These are phyloP conservation scores for Leptomonas pyrrhocoris DNA, from an alignment of 208 protist genomes.

Conservation along the genomic window DNA sequence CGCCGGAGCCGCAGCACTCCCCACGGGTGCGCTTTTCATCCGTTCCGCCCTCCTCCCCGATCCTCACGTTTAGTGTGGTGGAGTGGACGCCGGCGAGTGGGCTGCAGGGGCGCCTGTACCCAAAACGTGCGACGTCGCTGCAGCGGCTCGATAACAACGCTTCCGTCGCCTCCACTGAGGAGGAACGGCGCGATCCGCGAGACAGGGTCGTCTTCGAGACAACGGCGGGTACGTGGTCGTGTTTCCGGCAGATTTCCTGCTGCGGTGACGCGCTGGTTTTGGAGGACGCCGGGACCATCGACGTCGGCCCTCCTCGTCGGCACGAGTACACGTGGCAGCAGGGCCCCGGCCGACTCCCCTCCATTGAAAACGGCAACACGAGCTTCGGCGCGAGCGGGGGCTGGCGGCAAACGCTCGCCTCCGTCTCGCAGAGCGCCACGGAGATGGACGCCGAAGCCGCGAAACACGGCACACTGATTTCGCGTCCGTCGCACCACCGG, in stretches of 20 bases:
- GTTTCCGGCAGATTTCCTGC: constrained; percentile 23
- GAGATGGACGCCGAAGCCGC: constrained; percentile 3
- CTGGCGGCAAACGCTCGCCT: constrained; percentile 7
- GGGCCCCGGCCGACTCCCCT: constrained; percentile 17
- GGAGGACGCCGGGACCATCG: constrained; percentile 18
- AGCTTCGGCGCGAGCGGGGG: constrained; percentile 4
- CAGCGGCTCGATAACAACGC: constrained; percentile 8
- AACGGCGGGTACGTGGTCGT: constrained; percentile 18
- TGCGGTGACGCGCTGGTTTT: constrained; percentile 24
- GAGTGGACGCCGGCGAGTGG: constrained; percentile 22
- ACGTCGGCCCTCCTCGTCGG: constrained; percentile 16
- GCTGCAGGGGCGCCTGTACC: constrained; percentile 1
- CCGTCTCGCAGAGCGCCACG: neutral
- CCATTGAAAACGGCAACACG: neutral
- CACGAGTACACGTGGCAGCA: constrained; percentile 32
- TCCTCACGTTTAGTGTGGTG: constrained; percentile 28
- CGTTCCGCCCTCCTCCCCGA: constrained; percentile 4
- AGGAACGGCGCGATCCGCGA: constrained; percentile 5
- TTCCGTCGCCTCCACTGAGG: neutral
- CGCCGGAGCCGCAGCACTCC: constrained; percentile 5
- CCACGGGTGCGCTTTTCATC: constrained; percentile 25
- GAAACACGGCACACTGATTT: neutral
- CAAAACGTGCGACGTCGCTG: constrained; percentile 1
- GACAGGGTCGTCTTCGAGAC: constrained; percentile 9
- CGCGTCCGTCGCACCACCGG: constrained; percentile 10